Percentiles rank a stretch among this genome's conserved stretches.
These are phyloP conservation scores for Suillus plorans DNA, from an alignment of 768 basidiomycete genomes.

Conservation along the genomic window DNA sequence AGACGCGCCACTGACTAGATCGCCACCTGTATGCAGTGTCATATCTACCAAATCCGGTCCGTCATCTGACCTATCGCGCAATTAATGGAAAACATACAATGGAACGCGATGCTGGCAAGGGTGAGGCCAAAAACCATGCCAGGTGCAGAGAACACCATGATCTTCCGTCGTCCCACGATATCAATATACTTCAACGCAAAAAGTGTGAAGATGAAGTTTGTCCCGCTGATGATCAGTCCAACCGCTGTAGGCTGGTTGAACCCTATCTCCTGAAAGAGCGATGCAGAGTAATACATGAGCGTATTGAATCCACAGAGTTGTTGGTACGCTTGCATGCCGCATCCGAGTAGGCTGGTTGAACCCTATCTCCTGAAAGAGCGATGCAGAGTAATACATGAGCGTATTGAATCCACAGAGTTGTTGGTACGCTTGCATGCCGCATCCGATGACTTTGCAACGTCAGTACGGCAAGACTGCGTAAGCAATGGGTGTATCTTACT, in stretches of 20 bases:
- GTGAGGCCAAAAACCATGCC: slow-evolving; percentile 70
- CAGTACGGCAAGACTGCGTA: background rate
- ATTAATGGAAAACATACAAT: slow-evolving; percentile 44
- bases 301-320: slow-evolving; percentile 87
- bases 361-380: slow-evolving; percentile 77
- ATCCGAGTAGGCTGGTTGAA: slow-evolving; percentile 80
- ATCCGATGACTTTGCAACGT: slow-evolving; percentile 56
- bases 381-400: slow-evolving; percentile 73
- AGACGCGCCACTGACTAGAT: slow-evolving; percentile 55
- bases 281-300: slow-evolving; percentile 73
- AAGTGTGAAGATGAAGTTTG: slow-evolving; percentile 78
- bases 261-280: slow-evolving; percentile 77
- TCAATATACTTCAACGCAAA: slow-evolving; percentile 72
- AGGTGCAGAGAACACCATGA: slow-evolving; percentile 70
- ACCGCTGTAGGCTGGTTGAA: slow-evolving; percentile 83
- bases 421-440: slow-evolving; percentile 82
- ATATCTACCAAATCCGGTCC: slow-evolving; percentile 39
- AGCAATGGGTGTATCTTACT: slow-evolving; percentile 43
- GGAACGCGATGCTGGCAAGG: slow-evolving; percentile 64
- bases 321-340: slow-evolving; percentile 82
- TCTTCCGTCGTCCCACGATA: slow-evolving; percentile 63
- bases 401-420: slow-evolving; percentile 87
- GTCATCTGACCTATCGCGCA: background rate
- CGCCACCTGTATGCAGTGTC: slow-evolving; percentile 58
- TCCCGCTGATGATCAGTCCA: slow-evolving; percentile 74